Base-by-base conservation (phyloP, 805 yeast genomes). In the Metschnikowia gruessii region DNA sequence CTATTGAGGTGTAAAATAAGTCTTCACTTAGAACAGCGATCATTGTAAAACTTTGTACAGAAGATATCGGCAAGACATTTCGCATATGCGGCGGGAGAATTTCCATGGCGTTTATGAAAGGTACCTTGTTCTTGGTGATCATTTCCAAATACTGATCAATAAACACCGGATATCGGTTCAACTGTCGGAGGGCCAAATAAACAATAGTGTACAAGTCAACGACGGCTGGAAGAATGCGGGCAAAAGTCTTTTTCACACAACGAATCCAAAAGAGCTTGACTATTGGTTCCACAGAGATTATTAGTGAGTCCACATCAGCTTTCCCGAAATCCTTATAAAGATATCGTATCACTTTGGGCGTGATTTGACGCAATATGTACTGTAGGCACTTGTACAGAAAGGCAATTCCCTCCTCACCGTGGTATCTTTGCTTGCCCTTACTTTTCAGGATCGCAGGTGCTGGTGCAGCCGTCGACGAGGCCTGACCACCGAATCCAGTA, bases 341-440 rank as follows among this genome's bases (percentile, higher is more conserved):
- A 30, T 26, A 49, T 43, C 24, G 43, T 34, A 59, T 48, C n/a
- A 54, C 52, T 19, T 38, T 38, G 4, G 51, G 52, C 17, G 36
- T 36, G 36, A 55, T 87, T 17, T 62, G 60, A 44, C 74, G 69
- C 33, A 87, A 59, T 3, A 84, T 61, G 30, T 57, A 54, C 58
- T 84, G 91, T 40, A 74, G 67, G 36, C 80, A 66, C 57, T 67
- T 70, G 37, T 76, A 55, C 50, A 68, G 79, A 32, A 77, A 53
- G 11, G 65, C 57, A 15, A 64, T 63, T 2, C 80, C 87, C 4
- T 65, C 72, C 9, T 55, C 52, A 24, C 90, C 88, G 58, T 72
- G 77, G 16, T 74, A 53, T 19, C 62, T 51, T 7, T 40, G 22
- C 16, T 29, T 36, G 3, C 43, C 36, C 16, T 38, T 37, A 3